Percentiles rank a stretch among this genome's conserved stretches.
These are phyloP conservation scores for Trichoderma simmonsii DNA, from an alignment of 2,329 filamentous ascomycete species.

Conservation along the genomic window DNA sequence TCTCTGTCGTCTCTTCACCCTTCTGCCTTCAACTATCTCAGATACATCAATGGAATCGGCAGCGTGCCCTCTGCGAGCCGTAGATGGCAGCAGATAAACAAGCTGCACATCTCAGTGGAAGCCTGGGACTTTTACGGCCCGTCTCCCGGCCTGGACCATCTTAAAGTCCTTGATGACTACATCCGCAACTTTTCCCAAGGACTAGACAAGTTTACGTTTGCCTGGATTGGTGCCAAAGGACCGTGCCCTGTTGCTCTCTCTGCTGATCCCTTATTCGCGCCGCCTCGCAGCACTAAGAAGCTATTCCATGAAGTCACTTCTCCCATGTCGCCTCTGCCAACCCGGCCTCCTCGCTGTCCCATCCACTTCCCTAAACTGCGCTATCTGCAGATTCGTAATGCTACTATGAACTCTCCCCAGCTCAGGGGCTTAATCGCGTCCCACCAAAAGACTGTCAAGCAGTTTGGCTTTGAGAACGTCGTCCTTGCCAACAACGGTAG, in stretches of 20 bases:
- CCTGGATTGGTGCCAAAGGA: slow-evolving; percentile 73
- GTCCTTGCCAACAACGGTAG: slow-evolving; percentile 63
- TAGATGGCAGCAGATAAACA: slow-evolving; percentile 74
- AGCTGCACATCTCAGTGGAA: slow-evolving; percentile 70
- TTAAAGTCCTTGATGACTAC: slow-evolving; percentile 79
- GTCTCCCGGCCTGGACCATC: slow-evolving; percentile 63
- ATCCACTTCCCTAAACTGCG: slow-evolving; percentile 66
- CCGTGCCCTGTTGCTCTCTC: slow-evolving; percentile 70
- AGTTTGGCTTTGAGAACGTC: slow-evolving; percentile 79
- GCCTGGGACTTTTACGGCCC: slow-evolving; percentile 61
- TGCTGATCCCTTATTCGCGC: slow-evolving; percentile 66
- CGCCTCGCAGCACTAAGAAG: slow-evolving; percentile 52
- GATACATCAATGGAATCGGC: slow-evolving; percentile 71
- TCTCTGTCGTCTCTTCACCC: slow-evolving; percentile 73
- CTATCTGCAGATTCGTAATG: slow-evolving; percentile 69
- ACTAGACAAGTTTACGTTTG: slow-evolving; percentile 70
- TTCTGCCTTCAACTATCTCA: slow-evolving; percentile 72
- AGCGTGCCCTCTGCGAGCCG: slow-evolving; percentile 67
- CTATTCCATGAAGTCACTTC: slow-evolving; percentile 63
- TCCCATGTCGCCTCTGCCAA: slow-evolving; percentile 61
- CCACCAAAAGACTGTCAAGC: slow-evolving; percentile 66
- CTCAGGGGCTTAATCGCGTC: slow-evolving; percentile 64
- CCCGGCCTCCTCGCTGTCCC: slow-evolving; percentile 48
- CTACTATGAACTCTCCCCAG: slow-evolving; percentile 67
- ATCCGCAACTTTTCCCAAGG: slow-evolving; percentile 64